A percentile compares a stretch with the other conserved stretches of the same genome.
Conservation (phyloP, 2,329 filamentous ascomycete species). For the Trichoderma citrinoviride region DNA sequence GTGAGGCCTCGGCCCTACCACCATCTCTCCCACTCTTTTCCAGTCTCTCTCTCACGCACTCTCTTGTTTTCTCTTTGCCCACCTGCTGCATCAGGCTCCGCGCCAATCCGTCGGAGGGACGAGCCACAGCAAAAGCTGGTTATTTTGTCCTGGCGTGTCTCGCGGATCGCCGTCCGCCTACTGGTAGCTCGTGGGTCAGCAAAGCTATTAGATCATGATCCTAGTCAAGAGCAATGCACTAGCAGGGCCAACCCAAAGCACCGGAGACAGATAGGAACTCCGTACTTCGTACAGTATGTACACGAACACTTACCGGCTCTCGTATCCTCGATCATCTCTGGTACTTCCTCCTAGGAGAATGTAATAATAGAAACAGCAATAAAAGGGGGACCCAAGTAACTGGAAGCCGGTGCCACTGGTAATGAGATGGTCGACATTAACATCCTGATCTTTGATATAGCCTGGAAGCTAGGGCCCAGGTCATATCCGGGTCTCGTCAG, state of each 20-base stretch:
- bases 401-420: slow-evolving; percentile 6
- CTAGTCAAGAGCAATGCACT: background rate
- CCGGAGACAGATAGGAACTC: slow-evolving; percentile 4
- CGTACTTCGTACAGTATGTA: background rate
- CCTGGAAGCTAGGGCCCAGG: background rate
- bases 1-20: slow-evolving; percentile 7
- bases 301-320: background rate
- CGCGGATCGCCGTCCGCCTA: slow-evolving; percentile 13
- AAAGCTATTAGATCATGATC: background rate
- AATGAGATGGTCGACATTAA: background rate
- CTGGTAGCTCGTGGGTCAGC: slow-evolving; percentile 6
- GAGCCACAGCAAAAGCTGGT: background rate
- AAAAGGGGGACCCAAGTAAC: slow-evolving; percentile 2
- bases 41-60: too few species aligned
- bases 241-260: slow-evolving; percentile 17
- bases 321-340: slow-evolving; percentile 2
- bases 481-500: background rate
- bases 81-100: background rate
- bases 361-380: slow-evolving; percentile 3
- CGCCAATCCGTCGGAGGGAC: background rate
- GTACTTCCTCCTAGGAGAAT: background rate
- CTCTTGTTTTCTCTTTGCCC: background rate
- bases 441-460: background rate
- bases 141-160: background rate
- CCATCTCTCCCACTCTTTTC: background rate